These are phyloP conservation scores for Beauveria brongniartii DNA, from an alignment of 2,329 filamentous ascomycete species.

Conservation along the genomic window DNA sequence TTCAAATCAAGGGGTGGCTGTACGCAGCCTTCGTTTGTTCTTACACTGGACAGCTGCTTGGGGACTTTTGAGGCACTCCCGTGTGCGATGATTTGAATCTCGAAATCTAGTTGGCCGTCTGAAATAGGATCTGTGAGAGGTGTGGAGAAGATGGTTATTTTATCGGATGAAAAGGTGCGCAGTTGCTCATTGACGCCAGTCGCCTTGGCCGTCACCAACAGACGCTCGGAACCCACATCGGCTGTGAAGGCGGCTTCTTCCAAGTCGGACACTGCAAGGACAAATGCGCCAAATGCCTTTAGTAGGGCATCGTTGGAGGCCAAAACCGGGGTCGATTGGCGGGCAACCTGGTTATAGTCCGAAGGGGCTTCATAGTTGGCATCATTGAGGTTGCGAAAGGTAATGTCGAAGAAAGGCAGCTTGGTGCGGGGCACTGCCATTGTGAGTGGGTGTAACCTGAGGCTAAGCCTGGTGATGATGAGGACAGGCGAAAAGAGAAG, in stretches of 20 bases:
- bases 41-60: slow-evolving; percentile 8
- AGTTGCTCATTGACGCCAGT: slow-evolving; percentile 3
- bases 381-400: slow-evolving; percentile 5
- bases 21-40: not conserved
- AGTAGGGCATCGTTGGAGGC: not conserved
- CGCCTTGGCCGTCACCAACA: slow-evolving; percentile 5
- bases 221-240: slow-evolving; percentile 6
- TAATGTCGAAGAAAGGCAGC: slow-evolving; percentile 10
- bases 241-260: slow-evolving; percentile 7
- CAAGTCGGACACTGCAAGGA: slow-evolving; percentile 5
- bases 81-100: slow-evolving; percentile 1
- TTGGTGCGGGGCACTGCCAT: slow-evolving; percentile 9
- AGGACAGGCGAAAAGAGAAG: not conserved
- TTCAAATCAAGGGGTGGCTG: not conserved
- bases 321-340: not conserved
- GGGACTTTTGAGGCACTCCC: slow-evolving; percentile 1
- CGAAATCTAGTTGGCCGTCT: slow-evolving; percentile 3
- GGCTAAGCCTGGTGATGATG: not conserved
- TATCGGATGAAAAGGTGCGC: not conserved
- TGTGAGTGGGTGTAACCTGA: not conserved
- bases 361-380: slow-evolving; percentile 1
- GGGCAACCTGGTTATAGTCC: slow-evolving; percentile 4
- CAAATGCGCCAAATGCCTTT: slow-evolving; percentile 4
- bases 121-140: not conserved
- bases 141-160: not conserved